Base-by-base conservation (phyloP, 2,329 filamentous ascomycete genomes). In the Apiospora marii region DNA sequence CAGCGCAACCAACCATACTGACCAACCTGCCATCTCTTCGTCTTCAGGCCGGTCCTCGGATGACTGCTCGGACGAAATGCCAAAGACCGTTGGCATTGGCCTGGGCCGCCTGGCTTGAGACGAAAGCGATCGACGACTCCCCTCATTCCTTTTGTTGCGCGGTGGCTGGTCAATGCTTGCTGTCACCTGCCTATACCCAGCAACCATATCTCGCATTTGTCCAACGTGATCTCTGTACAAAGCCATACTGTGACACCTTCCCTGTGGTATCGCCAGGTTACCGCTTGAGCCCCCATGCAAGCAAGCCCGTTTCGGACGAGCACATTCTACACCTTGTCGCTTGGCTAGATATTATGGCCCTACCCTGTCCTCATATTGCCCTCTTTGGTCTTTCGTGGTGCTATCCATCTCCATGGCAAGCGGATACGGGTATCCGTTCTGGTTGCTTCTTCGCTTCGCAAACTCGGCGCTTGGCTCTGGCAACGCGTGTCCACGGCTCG, bases 161-260 rank as follows among this genome's bases (percentile, higher is more conserved):
- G 53, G 14, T 58, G 53, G 27, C 27, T 16, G 27, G 24, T 24
- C 30, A 37, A n/a, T 68, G 37, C 37, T 24, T 24, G 64, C 37
- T 46, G 37, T 13, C 41, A 8, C 27, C 41, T 48, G 43, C 41
- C 67, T 68, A 70, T 68, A 72, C 67, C 67, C 73, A 72, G 48
- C 73, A 70, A 70, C 73, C 72, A 51, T 73, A 75, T 76, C 74
- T 77, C 67, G 74, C 74, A 74, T 76, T 69, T 70, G 74, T 74
- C 61, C 34, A 37, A 74, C 75, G 64, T 24, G 68, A 73, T 70
- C 72, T 73, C 46, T 41, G 34, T 41, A 8, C 19, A 30, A 61
- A 51, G 48, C 27, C 34, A 27, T 43, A 16, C 41, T 51, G 46
- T 34, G 58, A 67, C 24, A 48, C 67, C 14, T 43, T 46, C 41